These are phyloP conservation scores for Przewalskia tangutica DNA, from an alignment of 257 asterid genomes.

Conservation along the genomic window DNA sequence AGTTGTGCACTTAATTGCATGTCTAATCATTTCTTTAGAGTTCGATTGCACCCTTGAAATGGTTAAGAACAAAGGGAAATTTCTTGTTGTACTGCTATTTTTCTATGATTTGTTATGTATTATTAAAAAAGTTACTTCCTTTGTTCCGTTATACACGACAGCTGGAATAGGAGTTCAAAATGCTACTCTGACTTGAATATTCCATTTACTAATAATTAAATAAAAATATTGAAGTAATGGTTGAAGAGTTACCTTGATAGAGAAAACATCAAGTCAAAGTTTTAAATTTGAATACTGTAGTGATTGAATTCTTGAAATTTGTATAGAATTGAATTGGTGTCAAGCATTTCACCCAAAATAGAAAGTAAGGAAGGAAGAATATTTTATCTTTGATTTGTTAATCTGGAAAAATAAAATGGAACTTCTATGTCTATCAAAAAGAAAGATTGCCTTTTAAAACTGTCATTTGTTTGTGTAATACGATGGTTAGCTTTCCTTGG, in stretches of 20 bases:
- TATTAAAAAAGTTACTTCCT: neutral
- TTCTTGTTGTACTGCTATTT: neutral
- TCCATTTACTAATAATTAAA: neutral
- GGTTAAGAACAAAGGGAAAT: neutral
- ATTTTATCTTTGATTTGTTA: neutral
- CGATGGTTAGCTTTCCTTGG: neutral
- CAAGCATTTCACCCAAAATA: neutral
- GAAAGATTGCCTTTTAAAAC: neutral
- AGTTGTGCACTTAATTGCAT: neutral
- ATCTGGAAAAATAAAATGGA: neutral
- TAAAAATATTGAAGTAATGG: neutral
- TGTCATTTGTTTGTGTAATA: neutral
- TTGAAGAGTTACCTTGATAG: constrained; percentile 1
- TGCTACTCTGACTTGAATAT: neutral
- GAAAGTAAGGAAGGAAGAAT: neutral
- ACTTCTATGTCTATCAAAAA: neutral
- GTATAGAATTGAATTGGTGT: neutral
- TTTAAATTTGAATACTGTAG: neutral
- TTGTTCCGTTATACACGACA: neutral
- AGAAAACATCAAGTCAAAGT: too few relatives aligned
- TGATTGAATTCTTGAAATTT: neutral
- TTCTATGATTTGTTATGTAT: neutral
- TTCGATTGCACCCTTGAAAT: neutral
- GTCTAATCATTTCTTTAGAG: neutral
- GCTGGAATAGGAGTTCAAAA: neutral